These are phyloP conservation scores for Lipomyces yamadae DNA, from an alignment of 805 yeast species.

Conservation along the genomic window DNA sequence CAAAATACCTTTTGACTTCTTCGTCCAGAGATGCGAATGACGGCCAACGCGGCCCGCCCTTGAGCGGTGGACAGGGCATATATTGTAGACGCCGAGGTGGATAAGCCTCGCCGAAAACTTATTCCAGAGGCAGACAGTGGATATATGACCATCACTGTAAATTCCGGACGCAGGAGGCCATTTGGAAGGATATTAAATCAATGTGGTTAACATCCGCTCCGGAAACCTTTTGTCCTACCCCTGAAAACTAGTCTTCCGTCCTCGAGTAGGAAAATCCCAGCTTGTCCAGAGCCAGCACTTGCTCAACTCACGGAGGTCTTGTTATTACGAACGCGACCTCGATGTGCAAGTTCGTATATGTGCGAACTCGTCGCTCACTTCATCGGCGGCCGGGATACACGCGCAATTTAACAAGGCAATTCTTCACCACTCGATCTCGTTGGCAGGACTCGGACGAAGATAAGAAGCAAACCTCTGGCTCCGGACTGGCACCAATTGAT, in stretches of 20 bases:
- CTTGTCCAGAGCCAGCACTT: no score
- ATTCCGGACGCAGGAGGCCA: not conserved
- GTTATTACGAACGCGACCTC: not conserved
- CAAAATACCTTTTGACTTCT: constrained; percentile 49
- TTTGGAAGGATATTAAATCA: not conserved
- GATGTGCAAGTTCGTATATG: not conserved
- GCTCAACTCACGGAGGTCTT: not conserved
- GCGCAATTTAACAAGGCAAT: not conserved
- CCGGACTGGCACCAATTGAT: not conserved
- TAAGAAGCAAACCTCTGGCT: not conserved
- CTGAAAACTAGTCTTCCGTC: not conserved
- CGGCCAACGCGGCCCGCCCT: constrained; percentile 83
- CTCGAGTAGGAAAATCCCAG: no score
- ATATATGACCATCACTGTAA: not conserved
- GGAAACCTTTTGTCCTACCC: not conserved
- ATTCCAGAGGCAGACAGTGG: not conserved
- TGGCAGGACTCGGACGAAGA: not conserved
- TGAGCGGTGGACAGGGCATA: constrained; percentile 89
- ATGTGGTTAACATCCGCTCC: not conserved
- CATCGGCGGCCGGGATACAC: not conserved
- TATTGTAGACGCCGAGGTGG: constrained; percentile 61
- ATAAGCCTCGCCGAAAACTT: constrained; percentile 6
- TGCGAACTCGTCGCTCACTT: not conserved
- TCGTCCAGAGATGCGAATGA: constrained; percentile 81
- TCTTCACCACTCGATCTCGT: not conserved